Conservation (phyloP, 441 rosid genomes). For the Kokia cookei region DNA sequence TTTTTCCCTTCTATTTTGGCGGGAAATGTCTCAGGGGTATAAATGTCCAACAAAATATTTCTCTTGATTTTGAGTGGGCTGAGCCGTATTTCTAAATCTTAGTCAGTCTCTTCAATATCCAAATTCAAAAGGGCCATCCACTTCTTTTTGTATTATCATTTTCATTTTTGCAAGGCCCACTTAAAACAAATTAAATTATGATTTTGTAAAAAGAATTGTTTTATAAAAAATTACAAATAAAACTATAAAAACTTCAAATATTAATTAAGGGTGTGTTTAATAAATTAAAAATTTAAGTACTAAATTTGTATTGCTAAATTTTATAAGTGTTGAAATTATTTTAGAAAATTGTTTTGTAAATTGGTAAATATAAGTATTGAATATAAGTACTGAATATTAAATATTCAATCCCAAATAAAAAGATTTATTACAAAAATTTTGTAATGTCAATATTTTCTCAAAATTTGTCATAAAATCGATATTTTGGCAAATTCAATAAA, state of each 20-base stretch:
- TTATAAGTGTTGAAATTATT: too few species aligned
- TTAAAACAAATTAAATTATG: background rate
- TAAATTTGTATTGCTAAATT: too few species aligned
- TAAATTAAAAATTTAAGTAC: too few species aligned
- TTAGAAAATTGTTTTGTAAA: too few species aligned
- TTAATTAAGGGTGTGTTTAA: background rate
- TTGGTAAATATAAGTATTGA: too few species aligned
- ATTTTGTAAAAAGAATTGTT: background rate
- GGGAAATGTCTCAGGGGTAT: slow-evolving; percentile 30
- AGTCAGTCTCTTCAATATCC: background rate
- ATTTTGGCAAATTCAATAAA: too few species aligned
- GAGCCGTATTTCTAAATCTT: background rate
- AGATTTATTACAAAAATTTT: too few species aligned
- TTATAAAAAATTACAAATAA: background rate
- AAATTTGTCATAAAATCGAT: too few species aligned
- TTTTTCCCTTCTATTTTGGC: slow-evolving; percentile 32
- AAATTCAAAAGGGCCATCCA: background rate
- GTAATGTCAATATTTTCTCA: too few species aligned
- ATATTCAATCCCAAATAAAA: too few species aligned
- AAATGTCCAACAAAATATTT: background rate
- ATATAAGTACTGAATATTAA: too few species aligned
- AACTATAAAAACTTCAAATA: background rate
- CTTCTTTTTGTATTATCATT: background rate
- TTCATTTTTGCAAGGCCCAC: background rate
- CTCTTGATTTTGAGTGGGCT: background rate